Conservation (phyloP, 2,329 filamentous ascomycete species). For the Cryphonectria japonica region DNA sequence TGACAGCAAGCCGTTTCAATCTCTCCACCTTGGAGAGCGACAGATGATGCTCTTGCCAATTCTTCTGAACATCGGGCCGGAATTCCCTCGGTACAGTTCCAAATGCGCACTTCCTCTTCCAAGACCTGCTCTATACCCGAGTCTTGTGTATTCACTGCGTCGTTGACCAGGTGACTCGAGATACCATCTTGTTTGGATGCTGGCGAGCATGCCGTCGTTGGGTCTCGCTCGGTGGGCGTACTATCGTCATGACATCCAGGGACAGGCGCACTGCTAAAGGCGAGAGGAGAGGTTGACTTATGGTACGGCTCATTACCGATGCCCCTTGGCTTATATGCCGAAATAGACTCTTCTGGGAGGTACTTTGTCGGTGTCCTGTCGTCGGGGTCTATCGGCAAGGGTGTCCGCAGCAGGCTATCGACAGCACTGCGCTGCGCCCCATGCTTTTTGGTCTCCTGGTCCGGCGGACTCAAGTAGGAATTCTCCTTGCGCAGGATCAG, state of each 20-base stretch:
- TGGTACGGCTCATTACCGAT: background rate
- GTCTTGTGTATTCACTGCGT: conserved; percentile 20
- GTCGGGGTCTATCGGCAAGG: background rate
- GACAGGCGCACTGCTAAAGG: conserved; percentile 1
- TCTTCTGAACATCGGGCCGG: background rate
- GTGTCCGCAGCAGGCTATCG: conserved; percentile 6
- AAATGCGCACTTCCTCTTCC: background rate
- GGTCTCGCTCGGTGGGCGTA: conserved; percentile 42
- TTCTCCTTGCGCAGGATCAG: conserved; percentile 36
- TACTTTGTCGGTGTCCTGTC: conserved; percentile 2
- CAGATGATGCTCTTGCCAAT: background rate
- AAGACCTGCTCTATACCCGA: background rate
- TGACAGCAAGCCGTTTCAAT: background rate
- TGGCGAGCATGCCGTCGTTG: conserved; percentile 38
- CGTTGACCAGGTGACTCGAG: conserved; percentile 20
- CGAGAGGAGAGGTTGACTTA: background rate
- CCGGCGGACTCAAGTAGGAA: background rate
- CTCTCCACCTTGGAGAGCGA: background rate
- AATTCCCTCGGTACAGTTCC: background rate
- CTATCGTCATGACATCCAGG: conserved; percentile 31
- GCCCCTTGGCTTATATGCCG: background rate
- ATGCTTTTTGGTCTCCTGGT: background rate
- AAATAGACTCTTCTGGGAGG: background rate
- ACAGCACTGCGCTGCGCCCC: background rate
- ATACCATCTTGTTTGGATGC: conserved; percentile 39